These are phyloP conservation scores for Trichothecium roseum DNA, from an alignment of 2,329 filamentous ascomycete genomes.

Conservation along the genomic window DNA sequence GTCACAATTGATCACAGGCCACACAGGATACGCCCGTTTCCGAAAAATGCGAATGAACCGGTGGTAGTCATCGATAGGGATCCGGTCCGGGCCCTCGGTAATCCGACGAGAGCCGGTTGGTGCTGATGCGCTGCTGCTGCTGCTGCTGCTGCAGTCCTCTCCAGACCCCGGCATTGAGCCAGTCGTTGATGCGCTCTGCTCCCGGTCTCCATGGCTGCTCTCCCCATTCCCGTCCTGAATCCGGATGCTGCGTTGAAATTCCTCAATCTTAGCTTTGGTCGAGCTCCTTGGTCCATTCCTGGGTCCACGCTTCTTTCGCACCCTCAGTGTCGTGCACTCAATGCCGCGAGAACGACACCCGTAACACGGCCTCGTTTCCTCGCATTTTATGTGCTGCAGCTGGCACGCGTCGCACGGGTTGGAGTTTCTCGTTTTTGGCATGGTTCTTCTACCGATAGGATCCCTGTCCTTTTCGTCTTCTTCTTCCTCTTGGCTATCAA, in stretches of 20 bases:
- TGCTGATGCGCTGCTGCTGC: too few relatives aligned
- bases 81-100: not conserved
- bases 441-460: too few relatives aligned
- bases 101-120: too few relatives aligned
- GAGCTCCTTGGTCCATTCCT: slow-evolving; percentile 4
- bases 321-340: slow-evolving; percentile 5
- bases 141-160: not conserved
- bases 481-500: too few relatives aligned
- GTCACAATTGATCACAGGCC: slow-evolving; percentile 14
- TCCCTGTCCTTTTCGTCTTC: too few relatives aligned
- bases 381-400: slow-evolving; percentile 6
- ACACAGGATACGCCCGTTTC: slow-evolving; percentile 10
- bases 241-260: not conserved
- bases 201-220: too few relatives aligned
- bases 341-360: slow-evolving; percentile 5
- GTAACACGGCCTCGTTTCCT: slow-evolving; percentile 5
- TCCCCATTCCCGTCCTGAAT: too few relatives aligned
- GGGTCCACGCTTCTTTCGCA: slow-evolving; percentile 6
- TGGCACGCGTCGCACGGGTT: slow-evolving; percentile 7
- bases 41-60: slow-evolving; percentile 11
- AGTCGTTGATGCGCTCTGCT: not conserved
- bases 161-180: too few relatives aligned
- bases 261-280: slow-evolving; percentile 1
- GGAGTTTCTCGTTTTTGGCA: slow-evolving; percentile 1
- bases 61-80: slow-evolving; percentile 10